Conservation (phyloP, 805 yeast genomes). For the Yamadazyma akitaensis region DNA sequence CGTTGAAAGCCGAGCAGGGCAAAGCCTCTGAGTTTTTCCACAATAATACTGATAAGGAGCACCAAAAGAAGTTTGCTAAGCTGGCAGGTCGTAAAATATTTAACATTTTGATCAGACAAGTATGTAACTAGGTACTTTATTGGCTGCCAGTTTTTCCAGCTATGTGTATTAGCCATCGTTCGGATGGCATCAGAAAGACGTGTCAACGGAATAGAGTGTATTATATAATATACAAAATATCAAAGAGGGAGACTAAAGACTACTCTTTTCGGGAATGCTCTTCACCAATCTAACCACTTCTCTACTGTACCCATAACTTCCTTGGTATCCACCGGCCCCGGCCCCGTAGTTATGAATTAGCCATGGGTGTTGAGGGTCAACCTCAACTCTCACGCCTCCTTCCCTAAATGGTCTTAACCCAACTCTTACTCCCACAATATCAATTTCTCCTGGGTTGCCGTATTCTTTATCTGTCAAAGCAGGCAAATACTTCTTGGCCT, state of each 20-base stretch:
- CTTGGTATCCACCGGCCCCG: constrained; percentile 76
- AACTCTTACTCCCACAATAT: constrained; percentile 30
- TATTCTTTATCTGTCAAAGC: constrained; percentile 28
- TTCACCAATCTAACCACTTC: constrained; percentile 30
- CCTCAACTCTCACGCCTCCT: constrained; percentile 33
- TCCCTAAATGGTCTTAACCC: constrained; percentile 40
- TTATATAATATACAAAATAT: not conserved
- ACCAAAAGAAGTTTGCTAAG: constrained; percentile 36
- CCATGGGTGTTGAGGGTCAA: constrained; percentile 26
- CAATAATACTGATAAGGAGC: constrained; percentile 26
- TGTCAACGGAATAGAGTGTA: not conserved
- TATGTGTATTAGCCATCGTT: too few relatives aligned
- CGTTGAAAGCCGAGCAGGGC: constrained; percentile 23
- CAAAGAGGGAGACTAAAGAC: too few relatives aligned
- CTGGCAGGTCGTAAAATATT: constrained; percentile 20
- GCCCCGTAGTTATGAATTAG: constrained; percentile 69
- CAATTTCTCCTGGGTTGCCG: constrained; percentile 26
- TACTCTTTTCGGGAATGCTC: not conserved
- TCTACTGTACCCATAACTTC: constrained; percentile 62
- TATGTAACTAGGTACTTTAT: constrained; percentile 16
- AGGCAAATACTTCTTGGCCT: constrained; percentile 44
- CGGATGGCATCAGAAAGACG: too few relatives aligned
- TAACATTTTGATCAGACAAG: constrained; percentile 18
- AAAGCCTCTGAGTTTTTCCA: constrained; percentile 26
- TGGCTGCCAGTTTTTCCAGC: too few relatives aligned